Conservation (phyloP, 2,329 filamentous ascomycete species). For the Neoarthrinium moseri region DNA sequence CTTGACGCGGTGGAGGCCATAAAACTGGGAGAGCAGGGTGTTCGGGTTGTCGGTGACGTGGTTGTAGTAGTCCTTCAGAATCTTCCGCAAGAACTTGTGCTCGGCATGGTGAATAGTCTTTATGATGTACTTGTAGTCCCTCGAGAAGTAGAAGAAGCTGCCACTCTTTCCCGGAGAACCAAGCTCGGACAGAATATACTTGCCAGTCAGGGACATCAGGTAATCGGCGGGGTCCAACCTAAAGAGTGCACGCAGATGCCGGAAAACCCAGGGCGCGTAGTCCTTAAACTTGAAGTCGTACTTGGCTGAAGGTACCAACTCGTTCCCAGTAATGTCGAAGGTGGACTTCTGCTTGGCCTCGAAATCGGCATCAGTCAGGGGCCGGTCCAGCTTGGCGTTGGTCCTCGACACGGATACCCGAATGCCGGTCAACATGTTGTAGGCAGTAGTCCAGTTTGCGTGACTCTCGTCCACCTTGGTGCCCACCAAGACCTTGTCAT, state of each 20-base stretch:
- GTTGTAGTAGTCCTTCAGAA: constrained; percentile 87
- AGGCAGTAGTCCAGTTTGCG: constrained; percentile 95
- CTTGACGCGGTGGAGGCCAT: constrained; percentile 95
- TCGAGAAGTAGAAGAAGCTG: constrained; percentile 99
- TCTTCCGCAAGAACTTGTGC: constrained; percentile 81
- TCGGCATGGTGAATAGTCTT: constrained; percentile 98
- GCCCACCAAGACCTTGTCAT: constrained; percentile 90
- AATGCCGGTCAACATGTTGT: constrained; percentile 99
- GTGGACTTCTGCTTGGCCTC: constrained; percentile 95
- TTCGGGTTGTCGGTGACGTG: constrained; percentile 94
- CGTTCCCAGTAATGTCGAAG: constrained; percentile 97
- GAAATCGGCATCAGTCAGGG: constrained; percentile 89
- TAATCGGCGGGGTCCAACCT: constrained; percentile 95
- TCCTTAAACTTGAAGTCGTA: constrained; percentile 99
- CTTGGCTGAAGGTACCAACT: constrained; percentile 95
- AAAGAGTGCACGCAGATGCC: constrained; percentile 83
- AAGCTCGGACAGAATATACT: constrained; percentile 96
- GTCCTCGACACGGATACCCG: constrained; percentile 94
- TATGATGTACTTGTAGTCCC: constrained; percentile 99
- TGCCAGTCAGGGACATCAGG: constrained; percentile 95
- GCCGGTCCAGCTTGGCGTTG: constrained; percentile 92
- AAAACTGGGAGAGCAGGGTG: constrained; percentile 95
- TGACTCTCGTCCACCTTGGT: constrained; percentile 98
- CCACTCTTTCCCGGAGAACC: constrained; percentile 97
- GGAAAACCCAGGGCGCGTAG: constrained; percentile 99